Base-by-base conservation (phyloP, 768 basidiomycete species). In the Trametopsis cervina region DNA sequence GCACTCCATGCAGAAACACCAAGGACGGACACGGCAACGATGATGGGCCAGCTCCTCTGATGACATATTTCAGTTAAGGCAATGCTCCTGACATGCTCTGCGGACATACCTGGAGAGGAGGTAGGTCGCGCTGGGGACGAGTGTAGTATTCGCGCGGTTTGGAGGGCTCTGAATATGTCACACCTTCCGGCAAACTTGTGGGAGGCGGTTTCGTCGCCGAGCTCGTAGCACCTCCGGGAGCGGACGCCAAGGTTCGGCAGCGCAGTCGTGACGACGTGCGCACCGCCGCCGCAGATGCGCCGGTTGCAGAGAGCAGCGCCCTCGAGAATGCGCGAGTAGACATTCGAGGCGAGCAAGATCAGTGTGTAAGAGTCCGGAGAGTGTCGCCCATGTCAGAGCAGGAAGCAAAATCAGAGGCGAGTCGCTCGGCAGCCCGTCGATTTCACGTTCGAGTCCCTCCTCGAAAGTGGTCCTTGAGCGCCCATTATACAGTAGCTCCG, bases 1-100 rank as follows among this genome's bases (percentile, higher is more conserved):
- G 71, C 72, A 2, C 66, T 76, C 87, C 87, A 89, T 5, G 73
- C 77, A 1, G 77, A 61, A 1, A 83, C 63, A 13, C 85, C 87
- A 4, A 77, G 49, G 0, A 68, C 65, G 15, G 72, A 67, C 37
- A 78, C 64, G 0, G 68, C 74, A 27, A 81, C 65, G 17, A 80
- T 58, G 18, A 71, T 57, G 0, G 85, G 84, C 85, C 85, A 87
- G 60, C 66, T 71, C 49, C 58, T 59, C 65, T 67, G 38, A 15
- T 2, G 21, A 17, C 18, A n/a, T n/a, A n/a, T n/a, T n/a, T n/a
- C n/a, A n/a, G n/a, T n/a, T n/a, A n/a, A n/a, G n/a, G n/a, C n/a
- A n/a, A n/a, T n/a, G n/a, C n/a, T n/a, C n/a, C n/a, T n/a, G n/a
- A n/a, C n/a, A n/a, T n/a, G n/a, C n/a, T n/a, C n/a, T n/a, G n/a